These are phyloP conservation scores for Leccinellum luteum DNA, from an alignment of 768 basidiomycete genomes.

Conservation along the genomic window DNA sequence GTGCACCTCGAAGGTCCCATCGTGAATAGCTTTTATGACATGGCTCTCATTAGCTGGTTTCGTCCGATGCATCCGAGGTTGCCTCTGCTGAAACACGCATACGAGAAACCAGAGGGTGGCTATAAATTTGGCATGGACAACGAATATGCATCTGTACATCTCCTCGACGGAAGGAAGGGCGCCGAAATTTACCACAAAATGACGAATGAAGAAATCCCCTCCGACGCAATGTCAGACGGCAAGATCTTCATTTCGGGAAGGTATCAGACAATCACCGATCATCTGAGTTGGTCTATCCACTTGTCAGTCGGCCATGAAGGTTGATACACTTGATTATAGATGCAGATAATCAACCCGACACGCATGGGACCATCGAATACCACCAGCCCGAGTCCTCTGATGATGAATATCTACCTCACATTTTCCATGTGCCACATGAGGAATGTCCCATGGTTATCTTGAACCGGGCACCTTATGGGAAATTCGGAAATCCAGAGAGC, in stretches of 20 bases:
- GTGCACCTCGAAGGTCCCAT: conserved; percentile 67
- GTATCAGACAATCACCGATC: conserved; percentile 39
- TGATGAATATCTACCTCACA: conserved; percentile 61
- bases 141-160: conserved; percentile 26
- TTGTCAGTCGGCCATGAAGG: background rate
- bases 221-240: conserved; percentile 6
- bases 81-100: conserved; percentile 38
- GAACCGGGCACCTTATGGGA: conserved; percentile 59
- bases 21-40: conserved; percentile 68
- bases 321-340: conserved; percentile 23
- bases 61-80: conserved; percentile 45
- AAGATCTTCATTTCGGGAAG: conserved; percentile 29
- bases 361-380: conserved; percentile 29
- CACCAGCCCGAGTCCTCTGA: conserved; percentile 24
- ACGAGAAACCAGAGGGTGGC: conserved; percentile 28
- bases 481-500: conserved; percentile 41
- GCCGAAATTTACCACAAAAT: conserved; percentile 25
- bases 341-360: conserved; percentile 36
- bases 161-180: conserved; percentile 26
- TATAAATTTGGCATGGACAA: conserved; percentile 41
- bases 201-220: conserved; percentile 10
- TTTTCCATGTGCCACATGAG: conserved; percentile 54
- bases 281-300: conserved; percentile 33
- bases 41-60: conserved; percentile 61
- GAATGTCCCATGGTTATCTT: conserved; percentile 66